Evolutionary conservation across 73 alveolate species (phyloP).

Genomic region (Effrenium voratum): DNA sequence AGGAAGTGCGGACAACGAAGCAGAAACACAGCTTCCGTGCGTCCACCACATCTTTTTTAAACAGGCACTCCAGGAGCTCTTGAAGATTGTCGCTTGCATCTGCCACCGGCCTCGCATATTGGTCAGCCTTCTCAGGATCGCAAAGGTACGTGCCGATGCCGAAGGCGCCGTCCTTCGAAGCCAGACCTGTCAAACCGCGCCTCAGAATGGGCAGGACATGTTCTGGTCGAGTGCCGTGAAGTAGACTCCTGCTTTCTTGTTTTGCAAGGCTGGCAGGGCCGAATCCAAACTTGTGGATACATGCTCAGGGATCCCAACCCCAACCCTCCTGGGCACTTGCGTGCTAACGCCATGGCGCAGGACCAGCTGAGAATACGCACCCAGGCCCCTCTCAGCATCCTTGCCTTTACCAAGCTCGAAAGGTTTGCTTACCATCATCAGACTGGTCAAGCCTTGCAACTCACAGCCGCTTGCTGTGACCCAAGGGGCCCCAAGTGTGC

Average conservation of each 20-base stretch:
- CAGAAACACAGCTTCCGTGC: constrained; percentile 24
- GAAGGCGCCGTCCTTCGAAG: not conserved
- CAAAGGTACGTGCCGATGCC: constrained; percentile 5
- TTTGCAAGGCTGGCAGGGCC: too few relatives aligned
- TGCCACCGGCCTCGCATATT: not conserved
- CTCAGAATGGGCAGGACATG: constrained; percentile 9
- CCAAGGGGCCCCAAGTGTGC: not conserved
- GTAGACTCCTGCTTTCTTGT: too few relatives aligned
- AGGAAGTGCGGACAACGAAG: constrained; percentile 11
- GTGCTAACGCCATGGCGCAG: not conserved
- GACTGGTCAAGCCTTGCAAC: not conserved
- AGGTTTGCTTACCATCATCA: not conserved
- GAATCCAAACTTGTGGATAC: too few relatives aligned
- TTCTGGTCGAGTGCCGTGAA: constrained; percentile 17
- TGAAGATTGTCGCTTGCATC: not conserved
- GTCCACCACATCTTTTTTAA: too few relatives aligned
- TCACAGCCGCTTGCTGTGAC: too few relatives aligned
- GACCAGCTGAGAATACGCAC: not conserved
- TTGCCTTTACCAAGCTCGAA: not conserved
- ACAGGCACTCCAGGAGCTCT: not conserved
- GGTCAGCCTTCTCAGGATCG: constrained; percentile 40
- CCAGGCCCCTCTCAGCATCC: not conserved
- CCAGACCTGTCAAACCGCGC: not conserved
- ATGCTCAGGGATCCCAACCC: too few relatives aligned
- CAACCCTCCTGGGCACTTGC: too few relatives aligned